These are phyloP conservation scores for Nemania serpens DNA, from an alignment of 2,329 filamentous ascomycete genomes.

Conservation along the genomic window DNA sequence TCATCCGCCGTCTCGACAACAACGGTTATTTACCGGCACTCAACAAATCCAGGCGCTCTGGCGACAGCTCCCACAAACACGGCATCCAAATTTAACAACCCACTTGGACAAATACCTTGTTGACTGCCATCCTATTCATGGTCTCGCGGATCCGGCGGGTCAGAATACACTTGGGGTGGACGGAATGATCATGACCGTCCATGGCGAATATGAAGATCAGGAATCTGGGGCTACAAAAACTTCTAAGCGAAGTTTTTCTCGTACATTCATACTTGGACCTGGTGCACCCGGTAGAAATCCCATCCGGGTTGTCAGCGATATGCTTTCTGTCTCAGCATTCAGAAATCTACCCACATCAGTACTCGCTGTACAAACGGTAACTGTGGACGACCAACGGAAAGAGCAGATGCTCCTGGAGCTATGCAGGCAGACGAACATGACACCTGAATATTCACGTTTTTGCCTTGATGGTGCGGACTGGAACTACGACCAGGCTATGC, in stretches of 20 bases:
- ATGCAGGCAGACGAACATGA: conserved; percentile 80
- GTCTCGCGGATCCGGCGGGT: conserved; percentile 71
- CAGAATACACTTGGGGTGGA: conserved; percentile 70
- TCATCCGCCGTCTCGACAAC: conserved; percentile 61
- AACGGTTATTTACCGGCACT: conserved; percentile 68
- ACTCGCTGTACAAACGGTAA: conserved; percentile 33
- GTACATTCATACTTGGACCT: conserved; percentile 79
- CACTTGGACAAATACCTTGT: conserved; percentile 77
- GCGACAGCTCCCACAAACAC: conserved; percentile 71
- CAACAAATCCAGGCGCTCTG: conserved; percentile 70
- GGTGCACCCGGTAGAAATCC: conserved; percentile 66
- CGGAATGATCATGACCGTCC: conserved; percentile 77
- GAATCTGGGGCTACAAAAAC: conserved; percentile 60
- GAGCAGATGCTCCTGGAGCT: conserved; percentile 76
- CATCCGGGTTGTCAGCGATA: conserved; percentile 79
- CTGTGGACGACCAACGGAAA: conserved; percentile 55
- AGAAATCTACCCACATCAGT: conserved; percentile 51
- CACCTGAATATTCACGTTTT: conserved; percentile 74
- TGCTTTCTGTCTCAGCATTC: conserved; percentile 74
- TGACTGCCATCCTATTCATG: conserved; percentile 76
- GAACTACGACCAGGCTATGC: conserved; percentile 76
- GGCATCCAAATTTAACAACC: conserved; percentile 71
- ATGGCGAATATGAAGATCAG: conserved; percentile 82
- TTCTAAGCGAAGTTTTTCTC: conserved; percentile 77
- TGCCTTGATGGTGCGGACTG: conserved; percentile 80